Evolutionary conservation across 2,329 filamentous ascomycete species (phyloP), one percentile per base, ranked within the genome.

Genomic region (Daldinia sp.): DNA sequence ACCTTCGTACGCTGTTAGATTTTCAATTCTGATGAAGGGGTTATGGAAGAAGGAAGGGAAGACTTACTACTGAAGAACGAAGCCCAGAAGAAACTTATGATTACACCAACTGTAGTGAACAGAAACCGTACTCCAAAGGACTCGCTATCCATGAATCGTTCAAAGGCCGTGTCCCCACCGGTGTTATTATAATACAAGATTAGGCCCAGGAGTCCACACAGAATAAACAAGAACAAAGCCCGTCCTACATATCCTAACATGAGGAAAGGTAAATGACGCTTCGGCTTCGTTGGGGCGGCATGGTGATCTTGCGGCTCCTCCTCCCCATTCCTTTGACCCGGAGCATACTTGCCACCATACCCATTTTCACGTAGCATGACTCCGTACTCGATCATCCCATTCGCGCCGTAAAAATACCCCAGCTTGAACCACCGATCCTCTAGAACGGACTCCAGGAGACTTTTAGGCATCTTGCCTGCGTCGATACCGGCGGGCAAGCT

Each of bases 111-210:
- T 4, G 71, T 62, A 1, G 79, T 78, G 58, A 81, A 80, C 10
- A 81, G 65, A 32, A 80, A 79, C 8, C 74, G 70, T 2, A 78
- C 75, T 0, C 78, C 78, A 34, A 79, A 79, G 1, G 72, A 72
- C 52, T 79, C 71, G 32, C 73, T 73, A 53, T 76, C 74, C 75
- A 81, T 80, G 58, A 81, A 81, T 0, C 61, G 66, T 57, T 81
- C 78, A 30, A 81, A 81, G 3, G 68, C 63, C 1, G 75, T 76
- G 39, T 78, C 68, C 11, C 70, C 71, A 0, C 72, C 71, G 0
- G 75, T 77, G 34, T 68, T 73, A 39, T 76, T 71, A 58, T 80
- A 80, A 59, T 79, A 79, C 7, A 76, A 58, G 17, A 80, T 75
- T 4, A 80, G 41, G 4, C 69, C 65, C 29, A 78, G 58, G 11